phyloP scores from a whole-genome alignment of 176 grass and related monocot genomes.

The Bothriochloa decipiens region DNA sequence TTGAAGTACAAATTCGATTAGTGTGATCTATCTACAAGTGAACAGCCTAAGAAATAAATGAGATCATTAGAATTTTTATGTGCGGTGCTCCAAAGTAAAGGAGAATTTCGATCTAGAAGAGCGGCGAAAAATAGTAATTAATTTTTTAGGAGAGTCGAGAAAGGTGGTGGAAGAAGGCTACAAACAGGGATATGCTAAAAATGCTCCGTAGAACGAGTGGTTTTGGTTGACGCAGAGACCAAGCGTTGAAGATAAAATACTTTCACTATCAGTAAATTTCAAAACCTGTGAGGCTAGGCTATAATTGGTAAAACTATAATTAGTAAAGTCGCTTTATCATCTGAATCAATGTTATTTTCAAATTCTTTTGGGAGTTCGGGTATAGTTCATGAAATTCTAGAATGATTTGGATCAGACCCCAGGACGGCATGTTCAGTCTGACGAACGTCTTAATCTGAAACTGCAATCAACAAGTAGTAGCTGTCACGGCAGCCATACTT shows the following conservation, averaged over 20 bases:
- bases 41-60: neutral
- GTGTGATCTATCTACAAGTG: slow-evolving; percentile 18
- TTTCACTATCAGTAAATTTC: neutral
- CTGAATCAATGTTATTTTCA: neutral
- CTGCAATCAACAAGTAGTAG: neutral
- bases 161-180: slow-evolving; percentile 39
- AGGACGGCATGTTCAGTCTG: neutral
- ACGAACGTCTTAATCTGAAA: neutral
- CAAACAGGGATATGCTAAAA: slow-evolving; percentile 42
- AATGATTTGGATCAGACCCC: neutral
- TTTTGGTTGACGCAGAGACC: slow-evolving; percentile 34
- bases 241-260: neutral
- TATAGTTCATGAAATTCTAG: neutral
- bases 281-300: neutral
- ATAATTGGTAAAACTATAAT: slow-evolving; percentile 13
- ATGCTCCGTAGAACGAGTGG: slow-evolving; percentile 39
- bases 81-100: slow-evolving; percentile 27
- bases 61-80: slow-evolving; percentile 16
- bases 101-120: slow-evolving; percentile 20
- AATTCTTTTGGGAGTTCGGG: neutral
- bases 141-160: slow-evolving; percentile 17
- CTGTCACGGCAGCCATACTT: neutral
- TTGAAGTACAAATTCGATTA: neutral
- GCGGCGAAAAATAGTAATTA: slow-evolving; percentile 37
- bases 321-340: neutral